These are phyloP conservation scores for Melastoma candidum DNA, from an alignment of 441 rosid genomes.

Conservation along the genomic window DNA sequence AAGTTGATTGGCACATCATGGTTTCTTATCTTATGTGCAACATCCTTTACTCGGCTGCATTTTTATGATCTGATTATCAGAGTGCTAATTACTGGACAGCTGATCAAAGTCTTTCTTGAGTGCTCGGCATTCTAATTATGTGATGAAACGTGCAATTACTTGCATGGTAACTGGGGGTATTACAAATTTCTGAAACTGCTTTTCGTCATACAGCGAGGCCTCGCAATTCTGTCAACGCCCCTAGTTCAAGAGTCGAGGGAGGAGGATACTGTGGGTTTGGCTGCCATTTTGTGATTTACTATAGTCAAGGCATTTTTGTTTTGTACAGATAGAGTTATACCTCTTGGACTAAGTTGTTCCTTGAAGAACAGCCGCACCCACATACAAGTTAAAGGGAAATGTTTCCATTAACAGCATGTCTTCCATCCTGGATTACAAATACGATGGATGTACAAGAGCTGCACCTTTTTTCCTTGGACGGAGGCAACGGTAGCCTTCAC, in stretches of 20 bases:
- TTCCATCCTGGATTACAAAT: too few species aligned
- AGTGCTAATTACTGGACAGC: too few species aligned
- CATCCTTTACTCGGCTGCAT: neutral
- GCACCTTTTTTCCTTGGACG: too few species aligned
- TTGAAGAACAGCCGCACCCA: neutral
- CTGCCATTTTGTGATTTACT: slow-evolving; percentile 49
- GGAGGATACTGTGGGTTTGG: slow-evolving; percentile 62
- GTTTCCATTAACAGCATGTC: too few species aligned
- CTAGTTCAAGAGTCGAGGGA: slow-evolving; percentile 54
- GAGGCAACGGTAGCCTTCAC: too few species aligned
- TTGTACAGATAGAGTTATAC: slow-evolving; percentile 32
- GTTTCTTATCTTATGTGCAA: too few species aligned
- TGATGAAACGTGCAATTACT: neutral
- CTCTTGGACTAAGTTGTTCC: neutral
- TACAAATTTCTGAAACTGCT: neutral
- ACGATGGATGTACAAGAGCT: too few species aligned
- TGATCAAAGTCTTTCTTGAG: too few species aligned
- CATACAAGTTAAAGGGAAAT: too few species aligned
- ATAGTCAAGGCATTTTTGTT: slow-evolving; percentile 9
- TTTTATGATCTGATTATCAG: too few species aligned
- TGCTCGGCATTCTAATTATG: neutral
- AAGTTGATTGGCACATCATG: slow-evolving; percentile 11
- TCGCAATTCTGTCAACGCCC: slow-evolving; percentile 37
- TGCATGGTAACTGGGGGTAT: too few species aligned
- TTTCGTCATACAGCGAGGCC: slow-evolving; percentile 41